Evolutionary conservation across 75 land plant genomes (phyloP), one percentile per base, ranked within the genome.

Genomic region (Cunninghamia lanceolata): DNA sequence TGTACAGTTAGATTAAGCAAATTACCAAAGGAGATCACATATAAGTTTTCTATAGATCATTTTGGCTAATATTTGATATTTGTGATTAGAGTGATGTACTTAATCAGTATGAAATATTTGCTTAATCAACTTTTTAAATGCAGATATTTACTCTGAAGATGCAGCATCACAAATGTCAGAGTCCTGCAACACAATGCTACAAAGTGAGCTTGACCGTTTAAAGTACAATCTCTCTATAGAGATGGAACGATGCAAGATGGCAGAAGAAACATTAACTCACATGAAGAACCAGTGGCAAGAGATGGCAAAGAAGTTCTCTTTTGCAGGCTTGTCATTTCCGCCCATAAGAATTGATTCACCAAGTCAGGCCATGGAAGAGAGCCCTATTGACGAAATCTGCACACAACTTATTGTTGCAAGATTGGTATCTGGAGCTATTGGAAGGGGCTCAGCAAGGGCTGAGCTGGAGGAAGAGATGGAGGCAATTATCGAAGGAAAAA

Each of bases 401-500:
- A 85, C 84, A 63, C 79, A 86, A 68, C 34, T 90, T 47, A 78
- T 80, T 39, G 87, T 90, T 80, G 85, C 91, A 73, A 83, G 82
- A 82, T 68, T 90, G 70, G 90, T 93, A 34, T 90, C 87, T 35
- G 88, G 53, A 70, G 85, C 92, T 30, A 47, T 93, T 32, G 90
- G 87, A 30, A 88, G 91, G 66, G 94, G 82, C 25, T 85, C 88
- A 35, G 88, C 86, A 3, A 86, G 86, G 84, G 93, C 92, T 82
- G 94, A 89, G 80, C 78, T 50, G 47, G 93, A 89, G 59, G 89
- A 53, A 68, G 87, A 90, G 78, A 35, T 90, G 42, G 88, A 90
- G 47, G 66, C 74, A 77, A 82, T 89, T 66, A 66, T 92, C 81
- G 89, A 83, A 39, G 77, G 63, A 32, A 93, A 93, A 86, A 92